These are phyloP conservation scores for Austropuccinia psidii DNA, from an alignment of 1,284 basidiomycete genomes.

Conservation along the genomic window DNA sequence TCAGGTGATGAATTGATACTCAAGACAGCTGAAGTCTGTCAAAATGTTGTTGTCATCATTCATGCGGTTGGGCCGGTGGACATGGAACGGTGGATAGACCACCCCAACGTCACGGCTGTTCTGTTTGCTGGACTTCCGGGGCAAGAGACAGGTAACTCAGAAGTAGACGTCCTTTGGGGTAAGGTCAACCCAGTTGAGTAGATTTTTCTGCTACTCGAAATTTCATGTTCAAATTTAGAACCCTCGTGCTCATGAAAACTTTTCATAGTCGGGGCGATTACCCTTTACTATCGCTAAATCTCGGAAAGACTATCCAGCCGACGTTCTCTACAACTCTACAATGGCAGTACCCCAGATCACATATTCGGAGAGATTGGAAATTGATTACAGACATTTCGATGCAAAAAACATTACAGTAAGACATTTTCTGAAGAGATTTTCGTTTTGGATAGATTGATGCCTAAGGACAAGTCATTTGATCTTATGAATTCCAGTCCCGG, in stretches of 20 bases:
- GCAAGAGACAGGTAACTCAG: conserved; percentile 37
- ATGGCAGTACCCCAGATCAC: conserved; percentile 24
- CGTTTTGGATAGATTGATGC: no score
- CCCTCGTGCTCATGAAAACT: no score
- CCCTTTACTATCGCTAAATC: conserved; percentile 38
- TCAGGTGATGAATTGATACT: conserved; percentile 32
- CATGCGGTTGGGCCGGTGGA: conserved; percentile 34
- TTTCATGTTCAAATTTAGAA: no score
- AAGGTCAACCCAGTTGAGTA: conserved; percentile 28
- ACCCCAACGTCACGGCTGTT: conserved; percentile 39
- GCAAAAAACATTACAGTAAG: conserved; percentile 33
- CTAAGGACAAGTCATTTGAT: no score
- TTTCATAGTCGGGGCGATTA: conserved; percentile 37
- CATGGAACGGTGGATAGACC: conserved; percentile 37
- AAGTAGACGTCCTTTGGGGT: conserved; percentile 35
- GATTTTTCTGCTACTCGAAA: not conserved
- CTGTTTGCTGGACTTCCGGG: conserved; percentile 37
- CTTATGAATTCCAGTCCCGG: no score
- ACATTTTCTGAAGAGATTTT: no score
- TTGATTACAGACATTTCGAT: conserved; percentile 40
- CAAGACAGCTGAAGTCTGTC: conserved; percentile 16
- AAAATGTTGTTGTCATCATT: conserved; percentile 36
- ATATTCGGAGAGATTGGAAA: conserved; percentile 33
- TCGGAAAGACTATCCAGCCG: conserved; percentile 20
- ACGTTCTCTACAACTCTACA: conserved; percentile 22